These are phyloP conservation scores for Claviceps pazoutovae DNA, from an alignment of 2,329 filamentous ascomycete genomes.

Conservation along the genomic window DNA sequence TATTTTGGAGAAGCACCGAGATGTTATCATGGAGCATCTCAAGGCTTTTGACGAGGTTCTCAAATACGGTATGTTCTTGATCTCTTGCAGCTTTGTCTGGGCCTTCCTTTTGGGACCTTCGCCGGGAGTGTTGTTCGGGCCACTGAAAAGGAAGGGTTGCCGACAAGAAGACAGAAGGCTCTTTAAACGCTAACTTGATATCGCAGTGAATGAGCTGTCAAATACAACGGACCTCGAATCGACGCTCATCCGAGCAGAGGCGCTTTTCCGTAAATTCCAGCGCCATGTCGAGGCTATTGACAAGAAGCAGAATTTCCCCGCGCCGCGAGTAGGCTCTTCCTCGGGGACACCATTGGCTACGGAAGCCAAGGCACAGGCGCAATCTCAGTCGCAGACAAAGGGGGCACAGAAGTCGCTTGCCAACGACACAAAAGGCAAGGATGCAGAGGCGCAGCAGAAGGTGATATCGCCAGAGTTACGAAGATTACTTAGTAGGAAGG, in stretches of 20 bases:
- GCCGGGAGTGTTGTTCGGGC: no score
- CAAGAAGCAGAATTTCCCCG: slow-evolving; percentile 75
- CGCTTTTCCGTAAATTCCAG: slow-evolving; percentile 77
- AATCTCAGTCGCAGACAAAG: no score
- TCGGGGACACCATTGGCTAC: slow-evolving; percentile 3
- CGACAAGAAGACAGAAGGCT: not conserved
- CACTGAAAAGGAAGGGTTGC: fast-evolving
- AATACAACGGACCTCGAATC: slow-evolving; percentile 82
- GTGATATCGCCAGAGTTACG: slow-evolving; percentile 45
- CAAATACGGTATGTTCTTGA: slow-evolving; percentile 62
- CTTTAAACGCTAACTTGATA: not conserved
- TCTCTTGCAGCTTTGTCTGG: not conserved
- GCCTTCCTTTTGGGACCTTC: not conserved
- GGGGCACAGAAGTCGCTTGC: slow-evolving; percentile 4
- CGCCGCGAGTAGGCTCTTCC: slow-evolving; percentile 20
- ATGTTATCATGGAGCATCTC: slow-evolving; percentile 89
- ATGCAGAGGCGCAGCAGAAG: slow-evolving; percentile 21
- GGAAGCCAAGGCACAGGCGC: not conserved
- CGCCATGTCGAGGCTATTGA: slow-evolving; percentile 82
- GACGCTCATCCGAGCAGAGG: slow-evolving; percentile 76
- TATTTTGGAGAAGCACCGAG: slow-evolving; percentile 89
- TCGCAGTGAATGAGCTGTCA: slow-evolving; percentile 79
- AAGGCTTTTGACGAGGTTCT: slow-evolving; percentile 93
- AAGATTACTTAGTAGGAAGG: slow-evolving; percentile 34
- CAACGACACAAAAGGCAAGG: slow-evolving; percentile 21